These are phyloP conservation scores for Backusella luteola DNA, from an alignment of 192 early-diverging fungal genomes.

Conservation along the genomic window DNA sequence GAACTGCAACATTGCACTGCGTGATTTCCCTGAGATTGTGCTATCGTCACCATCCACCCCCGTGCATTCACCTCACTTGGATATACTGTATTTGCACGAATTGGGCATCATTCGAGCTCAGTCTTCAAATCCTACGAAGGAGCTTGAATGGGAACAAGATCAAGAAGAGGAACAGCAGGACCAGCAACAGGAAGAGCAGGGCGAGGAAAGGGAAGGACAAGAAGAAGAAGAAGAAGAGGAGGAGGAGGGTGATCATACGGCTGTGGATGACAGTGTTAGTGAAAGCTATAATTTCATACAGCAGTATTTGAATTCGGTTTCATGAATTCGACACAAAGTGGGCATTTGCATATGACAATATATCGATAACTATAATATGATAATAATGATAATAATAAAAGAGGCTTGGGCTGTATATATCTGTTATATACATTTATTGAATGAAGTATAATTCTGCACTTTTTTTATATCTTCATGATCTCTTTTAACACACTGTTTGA, in stretches of 20 bases:
- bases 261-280: neutral
- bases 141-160: neutral
- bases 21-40: conserved; percentile 20
- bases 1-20: conserved; percentile 10
- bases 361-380: neutral
- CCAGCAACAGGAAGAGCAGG: neutral
- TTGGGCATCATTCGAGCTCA: neutral
- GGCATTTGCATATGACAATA: neutral
- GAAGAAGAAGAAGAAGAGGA: neutral
- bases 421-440: no score
- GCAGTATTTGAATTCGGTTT: conserved; percentile 1
- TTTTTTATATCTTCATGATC: no score
- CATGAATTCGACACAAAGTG: no score
- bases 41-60: neutral
- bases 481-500: no score
- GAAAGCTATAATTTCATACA: conserved; percentile 23
- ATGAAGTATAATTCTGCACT: no score
- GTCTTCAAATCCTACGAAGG: neutral
- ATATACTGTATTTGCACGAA: neutral
- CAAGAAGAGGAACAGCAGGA: neutral
- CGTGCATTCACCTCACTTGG: neutral
- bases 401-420: no score
- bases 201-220: neutral
- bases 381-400: neutral
- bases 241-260: neutral